A percentile compares a stretch with the other conserved stretches of the same genome.
These are phyloP conservation scores for Salvia hispanica DNA, from an alignment of 257 asterid genomes.

Conservation along the genomic window DNA sequence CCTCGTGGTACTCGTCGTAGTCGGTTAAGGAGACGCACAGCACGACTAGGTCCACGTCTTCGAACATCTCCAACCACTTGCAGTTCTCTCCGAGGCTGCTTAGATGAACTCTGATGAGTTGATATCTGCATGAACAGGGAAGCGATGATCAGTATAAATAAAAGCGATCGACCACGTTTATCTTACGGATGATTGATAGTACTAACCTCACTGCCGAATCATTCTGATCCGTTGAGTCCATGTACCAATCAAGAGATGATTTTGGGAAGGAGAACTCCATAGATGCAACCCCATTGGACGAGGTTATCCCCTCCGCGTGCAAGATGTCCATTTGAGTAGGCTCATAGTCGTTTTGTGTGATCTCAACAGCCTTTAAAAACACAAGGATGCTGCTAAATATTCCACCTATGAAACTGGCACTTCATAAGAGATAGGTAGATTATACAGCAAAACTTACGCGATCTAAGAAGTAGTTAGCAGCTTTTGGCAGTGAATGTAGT, in stretches of 20 bases:
- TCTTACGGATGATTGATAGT: background rate
- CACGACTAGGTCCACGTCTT: conserved; percentile 65
- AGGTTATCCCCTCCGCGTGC: conserved; percentile 77
- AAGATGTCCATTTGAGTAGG: conserved; percentile 88
- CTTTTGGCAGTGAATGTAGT: conserved; percentile 63
- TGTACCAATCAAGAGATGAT: conserved; percentile 55
- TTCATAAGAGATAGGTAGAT: background rate
- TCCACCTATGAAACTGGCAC: background rate
- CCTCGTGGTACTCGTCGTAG: conserved; percentile 55
- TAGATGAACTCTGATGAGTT: conserved; percentile 58
- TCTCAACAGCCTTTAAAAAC: conserved; percentile 68
- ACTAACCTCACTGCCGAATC: conserved; percentile 52
- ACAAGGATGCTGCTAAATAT: conserved; percentile 15
- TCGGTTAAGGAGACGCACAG: conserved; percentile 68
- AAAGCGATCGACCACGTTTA: background rate
- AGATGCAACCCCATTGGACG: conserved; percentile 77
- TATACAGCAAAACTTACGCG: conserved; percentile 45
- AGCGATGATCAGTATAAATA: background rate
- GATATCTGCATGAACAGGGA: conserved; percentile 17
- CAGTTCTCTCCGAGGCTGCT: conserved; percentile 73
- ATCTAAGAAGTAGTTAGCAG: conserved; percentile 80
- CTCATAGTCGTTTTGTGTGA: conserved; percentile 67
- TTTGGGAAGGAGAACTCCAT: conserved; percentile 72
- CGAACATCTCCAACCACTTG: conserved; percentile 89
- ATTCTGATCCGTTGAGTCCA: conserved; percentile 63